A percentile compares a stretch with the other conserved stretches of the same genome.
These are phyloP conservation scores for Poa pratensis DNA, from an alignment of 176 grass and related monocot species.

Conservation along the genomic window DNA sequence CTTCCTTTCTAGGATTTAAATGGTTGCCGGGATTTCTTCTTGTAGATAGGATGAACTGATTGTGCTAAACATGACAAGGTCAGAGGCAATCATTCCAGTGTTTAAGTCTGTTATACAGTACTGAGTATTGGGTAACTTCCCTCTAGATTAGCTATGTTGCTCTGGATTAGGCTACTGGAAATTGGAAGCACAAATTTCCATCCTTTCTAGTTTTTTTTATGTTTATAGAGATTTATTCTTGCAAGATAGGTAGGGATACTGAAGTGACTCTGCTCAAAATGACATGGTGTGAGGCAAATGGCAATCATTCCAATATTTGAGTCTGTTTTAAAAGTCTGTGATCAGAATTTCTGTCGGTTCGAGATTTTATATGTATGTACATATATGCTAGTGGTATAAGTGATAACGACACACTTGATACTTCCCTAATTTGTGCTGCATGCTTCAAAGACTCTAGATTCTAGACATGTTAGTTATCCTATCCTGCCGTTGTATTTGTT, in stretches of 20 bases:
- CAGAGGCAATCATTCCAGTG: neutral
- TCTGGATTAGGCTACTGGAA: neutral
- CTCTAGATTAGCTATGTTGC: too few species aligned
- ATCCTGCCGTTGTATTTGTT: neutral
- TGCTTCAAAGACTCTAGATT: neutral
- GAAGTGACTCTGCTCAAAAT: neutral
- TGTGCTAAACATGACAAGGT: neutral
- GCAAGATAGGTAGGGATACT: neutral
- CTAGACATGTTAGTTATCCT: neutral
- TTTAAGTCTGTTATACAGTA: neutral
- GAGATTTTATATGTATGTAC: too few species aligned
- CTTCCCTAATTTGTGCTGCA: neutral
- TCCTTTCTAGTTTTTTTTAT: neutral
- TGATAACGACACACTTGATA: neutral
- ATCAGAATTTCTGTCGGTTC: neutral
- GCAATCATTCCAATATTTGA: neutral
- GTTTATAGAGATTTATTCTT: neutral
- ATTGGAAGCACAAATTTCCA: neutral
- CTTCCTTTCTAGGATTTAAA: neutral
- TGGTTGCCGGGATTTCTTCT: neutral
- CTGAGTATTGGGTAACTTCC: too few species aligned
- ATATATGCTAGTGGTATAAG: neutral
- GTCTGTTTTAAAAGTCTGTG: neutral
- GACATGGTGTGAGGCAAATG: neutral
- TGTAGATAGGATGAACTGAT: constrained; percentile 4